phyloP scores from a whole-genome alignment of 108 stramenopile genomes.

The Conticribra weissflogii region DNA sequence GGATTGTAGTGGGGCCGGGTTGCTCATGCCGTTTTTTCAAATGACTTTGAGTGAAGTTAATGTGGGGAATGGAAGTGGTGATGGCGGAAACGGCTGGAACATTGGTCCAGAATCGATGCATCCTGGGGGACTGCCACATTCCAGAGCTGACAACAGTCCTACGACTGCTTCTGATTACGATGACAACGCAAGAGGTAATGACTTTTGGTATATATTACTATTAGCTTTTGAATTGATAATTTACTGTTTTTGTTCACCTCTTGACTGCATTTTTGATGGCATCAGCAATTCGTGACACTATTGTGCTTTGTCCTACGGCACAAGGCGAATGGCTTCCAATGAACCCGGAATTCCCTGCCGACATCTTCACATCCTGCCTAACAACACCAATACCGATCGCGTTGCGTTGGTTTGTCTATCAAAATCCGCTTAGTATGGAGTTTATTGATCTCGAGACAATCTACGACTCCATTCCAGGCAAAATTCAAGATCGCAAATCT shows the following conservation, averaged over 20 bases:
- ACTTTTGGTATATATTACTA: too few species aligned
- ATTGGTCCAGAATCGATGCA: constrained; percentile 14
- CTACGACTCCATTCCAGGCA: constrained; percentile 87
- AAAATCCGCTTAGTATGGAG: constrained; percentile 72
- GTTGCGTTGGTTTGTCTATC: constrained; percentile 91
- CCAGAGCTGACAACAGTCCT: constrained; percentile 7
- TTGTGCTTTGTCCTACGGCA: constrained; percentile 94
- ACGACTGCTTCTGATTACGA: constrained; percentile 10
- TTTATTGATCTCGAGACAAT: constrained; percentile 52
- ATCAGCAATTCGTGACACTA: constrained; percentile 78
- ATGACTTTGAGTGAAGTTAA: constrained; percentile 32
- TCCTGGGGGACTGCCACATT: constrained; percentile 17
- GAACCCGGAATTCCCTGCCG: constrained; percentile 94
- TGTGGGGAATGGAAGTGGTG: neutral
- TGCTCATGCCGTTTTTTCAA: constrained; percentile 89
- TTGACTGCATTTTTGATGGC: constrained; percentile 2
- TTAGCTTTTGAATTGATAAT: too few species aligned
- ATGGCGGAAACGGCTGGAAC: constrained; percentile 24
- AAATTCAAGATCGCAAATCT: neutral
- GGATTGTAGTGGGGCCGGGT: constrained; percentile 92
- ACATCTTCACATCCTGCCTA: constrained; percentile 98
- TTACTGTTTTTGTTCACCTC: too few species aligned
- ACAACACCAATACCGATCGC: constrained; percentile 98
- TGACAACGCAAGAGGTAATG: constrained; percentile 20
- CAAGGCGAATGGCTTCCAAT: constrained; percentile 94